phyloP scores from a whole-genome alignment of 2,329 filamentous ascomycete species.

The Elsinoe perseae region DNA sequence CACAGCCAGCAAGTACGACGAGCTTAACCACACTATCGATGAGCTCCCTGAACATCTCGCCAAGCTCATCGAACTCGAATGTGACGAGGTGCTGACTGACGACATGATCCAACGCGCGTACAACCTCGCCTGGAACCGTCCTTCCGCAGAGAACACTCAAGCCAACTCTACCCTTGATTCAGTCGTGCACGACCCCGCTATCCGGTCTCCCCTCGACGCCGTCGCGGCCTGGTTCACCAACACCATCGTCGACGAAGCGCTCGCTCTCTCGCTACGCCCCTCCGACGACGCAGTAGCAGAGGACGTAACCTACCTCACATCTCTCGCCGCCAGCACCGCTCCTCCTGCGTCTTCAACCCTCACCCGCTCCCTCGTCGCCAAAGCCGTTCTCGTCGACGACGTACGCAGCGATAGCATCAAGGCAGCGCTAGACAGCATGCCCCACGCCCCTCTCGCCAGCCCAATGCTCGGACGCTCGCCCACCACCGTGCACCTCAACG shows the following conservation, averaged over 20 bases:
- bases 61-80: constrained; percentile 67
- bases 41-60: constrained; percentile 69
- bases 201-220: constrained; percentile 80
- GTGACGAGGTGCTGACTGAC: constrained; percentile 71
- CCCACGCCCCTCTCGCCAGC: constrained; percentile 24
- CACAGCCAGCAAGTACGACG: constrained; percentile 19
- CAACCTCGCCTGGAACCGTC: constrained; percentile 80
- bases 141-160: constrained; percentile 59
- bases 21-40: constrained; percentile 48
- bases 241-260: constrained; percentile 59
- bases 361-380: constrained; percentile 50
- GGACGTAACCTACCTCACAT: constrained; percentile 46
- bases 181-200: constrained; percentile 76
- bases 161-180: constrained; percentile 68
- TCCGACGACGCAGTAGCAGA: constrained; percentile 42
- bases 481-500: constrained; percentile 35
- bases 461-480: constrained; percentile 25
- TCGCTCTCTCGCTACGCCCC: constrained; percentile 54
- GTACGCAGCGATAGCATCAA: constrained; percentile 46
- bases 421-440: constrained; percentile 47
- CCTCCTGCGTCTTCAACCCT: constrained; percentile 69
- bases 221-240: constrained; percentile 88
- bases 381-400: constrained; percentile 50
- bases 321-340: constrained; percentile 63
- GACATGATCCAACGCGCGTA: constrained; percentile 76